Conservation (phyloP, 306 rosid genomes). For the Heteromeles arbutifolia region DNA sequence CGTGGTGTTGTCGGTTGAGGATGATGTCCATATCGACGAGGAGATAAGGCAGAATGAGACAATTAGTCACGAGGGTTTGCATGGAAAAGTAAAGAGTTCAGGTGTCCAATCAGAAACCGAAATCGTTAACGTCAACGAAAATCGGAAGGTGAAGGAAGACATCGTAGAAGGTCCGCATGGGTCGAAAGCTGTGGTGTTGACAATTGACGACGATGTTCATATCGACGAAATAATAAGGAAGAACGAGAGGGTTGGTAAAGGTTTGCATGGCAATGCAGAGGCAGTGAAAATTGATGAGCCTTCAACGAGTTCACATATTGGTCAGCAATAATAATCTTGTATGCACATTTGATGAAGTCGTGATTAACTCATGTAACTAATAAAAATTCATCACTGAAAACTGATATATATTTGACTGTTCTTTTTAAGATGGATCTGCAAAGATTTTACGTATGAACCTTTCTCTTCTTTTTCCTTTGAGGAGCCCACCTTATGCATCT, state of each 20-base stretch:
- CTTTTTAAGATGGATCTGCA: not conserved
- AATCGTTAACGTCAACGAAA: slow-evolving; percentile 44
- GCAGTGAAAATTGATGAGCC: slow-evolving; percentile 11
- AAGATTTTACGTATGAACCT: not conserved
- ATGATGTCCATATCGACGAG: slow-evolving; percentile 55
- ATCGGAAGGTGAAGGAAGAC: slow-evolving; percentile 39
- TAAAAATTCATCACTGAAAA: not conserved
- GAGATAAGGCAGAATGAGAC: slow-evolving; percentile 32
- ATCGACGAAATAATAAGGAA: slow-evolving; percentile 38
- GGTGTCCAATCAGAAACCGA: slow-evolving; percentile 30
- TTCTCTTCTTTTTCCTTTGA: too few relatives aligned
- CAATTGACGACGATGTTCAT: slow-evolving; percentile 60
- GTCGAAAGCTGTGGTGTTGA: slow-evolving; percentile 19
- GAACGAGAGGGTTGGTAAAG: slow-evolving; percentile 23
- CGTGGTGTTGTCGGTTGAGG: slow-evolving; percentile 47
- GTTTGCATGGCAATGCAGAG: not conserved
- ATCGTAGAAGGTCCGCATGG: slow-evolving; percentile 57
- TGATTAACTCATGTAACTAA: not conserved
- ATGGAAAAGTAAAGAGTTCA: slow-evolving; percentile 7
- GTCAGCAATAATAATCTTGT: slow-evolving; percentile 8
- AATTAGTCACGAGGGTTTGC: slow-evolving; percentile 22
- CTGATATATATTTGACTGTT: not conserved
- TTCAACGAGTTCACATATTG: not conserved
- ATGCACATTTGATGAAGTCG: not conserved
- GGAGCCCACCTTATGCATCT: too few relatives aligned